Percentiles rank a stretch among this genome's conserved stretches.
phyloP scores from a whole-genome alignment of 768 basidiomycete species.

The Psilocybe tampanensis region DNA sequence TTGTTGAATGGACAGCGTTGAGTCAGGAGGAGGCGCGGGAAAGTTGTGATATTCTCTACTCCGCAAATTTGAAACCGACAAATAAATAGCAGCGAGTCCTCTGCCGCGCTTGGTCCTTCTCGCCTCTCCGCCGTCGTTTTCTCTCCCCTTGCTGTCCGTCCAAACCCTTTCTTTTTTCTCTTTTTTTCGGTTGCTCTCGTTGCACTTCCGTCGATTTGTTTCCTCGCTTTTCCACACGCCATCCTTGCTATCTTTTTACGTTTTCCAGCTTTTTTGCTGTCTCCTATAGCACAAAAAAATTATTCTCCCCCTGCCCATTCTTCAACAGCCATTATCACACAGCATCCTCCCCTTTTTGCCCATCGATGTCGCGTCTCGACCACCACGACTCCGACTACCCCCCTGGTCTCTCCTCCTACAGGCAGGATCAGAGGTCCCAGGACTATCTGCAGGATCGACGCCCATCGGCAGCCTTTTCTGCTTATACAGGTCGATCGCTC shows the following conservation, averaged over 20 bases:
- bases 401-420: conserved; percentile 30
- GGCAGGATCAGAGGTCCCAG: conserved; percentile 11
- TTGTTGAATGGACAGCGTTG: neutral
- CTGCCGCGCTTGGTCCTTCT: conserved; percentile 23
- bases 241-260: conserved; percentile 18
- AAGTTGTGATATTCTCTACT: conserved; percentile 31
- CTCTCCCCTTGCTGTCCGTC: conserved; percentile 12
- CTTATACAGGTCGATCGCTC: conserved; percentile 28
- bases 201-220: conserved; percentile 35
- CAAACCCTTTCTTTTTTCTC: conserved; percentile 26
- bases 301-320: conserved; percentile 8
- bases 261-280: conserved; percentile 19
- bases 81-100: conserved; percentile 11
- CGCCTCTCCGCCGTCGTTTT: conserved; percentile 18
- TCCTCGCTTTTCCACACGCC: conserved; percentile 25
- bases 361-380: conserved; percentile 43
- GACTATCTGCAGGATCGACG: conserved; percentile 29
- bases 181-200: conserved; percentile 37
- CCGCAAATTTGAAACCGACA: conserved; percentile 37
- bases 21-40: conserved; percentile 37
- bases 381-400: conserved; percentile 41
- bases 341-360: conserved; percentile 1
- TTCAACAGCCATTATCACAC: conserved; percentile 5
- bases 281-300: conserved; percentile 5
- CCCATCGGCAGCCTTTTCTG: conserved; percentile 24